Percentiles rank a stretch among this genome's conserved stretches.
phyloP scores from a whole-genome alignment of 192 early-diverging fungal genomes.

The Umbelopsis vinacea region DNA sequence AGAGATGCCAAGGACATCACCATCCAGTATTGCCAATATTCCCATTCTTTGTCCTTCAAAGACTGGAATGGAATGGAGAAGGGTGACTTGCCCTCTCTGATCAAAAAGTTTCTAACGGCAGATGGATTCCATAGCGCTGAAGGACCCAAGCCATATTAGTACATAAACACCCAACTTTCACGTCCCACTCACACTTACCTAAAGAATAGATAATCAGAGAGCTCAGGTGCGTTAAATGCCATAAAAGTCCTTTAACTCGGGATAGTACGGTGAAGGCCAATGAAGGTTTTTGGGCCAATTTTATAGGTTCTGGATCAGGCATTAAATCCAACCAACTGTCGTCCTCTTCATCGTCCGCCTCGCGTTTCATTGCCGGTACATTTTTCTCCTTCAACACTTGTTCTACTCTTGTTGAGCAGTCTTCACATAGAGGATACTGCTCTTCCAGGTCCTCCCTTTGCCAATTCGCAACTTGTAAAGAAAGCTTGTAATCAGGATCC shows the following conservation, averaged over 20 bases:
- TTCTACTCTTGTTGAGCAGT: not conserved
- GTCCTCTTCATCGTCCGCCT: constrained; percentile 4
- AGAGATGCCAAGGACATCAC: constrained; percentile 4
- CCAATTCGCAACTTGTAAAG: constrained; percentile 14
- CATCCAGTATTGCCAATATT: constrained; percentile 12
- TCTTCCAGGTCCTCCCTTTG: constrained; percentile 15
- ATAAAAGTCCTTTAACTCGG: not conserved
- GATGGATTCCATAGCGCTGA: not conserved
- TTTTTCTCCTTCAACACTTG: constrained; percentile 4
- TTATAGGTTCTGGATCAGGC: not conserved
- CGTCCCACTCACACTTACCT: not conserved
- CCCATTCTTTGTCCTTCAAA: not conserved
- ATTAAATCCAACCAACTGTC: constrained; percentile 8
- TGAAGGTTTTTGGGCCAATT: not conserved
- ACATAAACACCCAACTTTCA: too few species aligned
- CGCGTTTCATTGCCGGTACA: not conserved
- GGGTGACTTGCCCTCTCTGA: not conserved
- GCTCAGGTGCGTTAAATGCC: not conserved
- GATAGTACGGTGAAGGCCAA: not conserved
- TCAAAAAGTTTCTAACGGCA: not conserved
- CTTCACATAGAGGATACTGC: constrained; percentile 8
- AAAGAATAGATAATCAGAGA: not conserved
- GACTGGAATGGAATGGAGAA: not conserved
- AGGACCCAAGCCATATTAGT: not conserved
- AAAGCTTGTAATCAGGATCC: constrained; percentile 17